A percentile compares a stretch with the other conserved stretches of the same genome.
Conservation (phyloP, 2,329 filamentous ascomycete genomes). For the Beauveria varroae region DNA sequence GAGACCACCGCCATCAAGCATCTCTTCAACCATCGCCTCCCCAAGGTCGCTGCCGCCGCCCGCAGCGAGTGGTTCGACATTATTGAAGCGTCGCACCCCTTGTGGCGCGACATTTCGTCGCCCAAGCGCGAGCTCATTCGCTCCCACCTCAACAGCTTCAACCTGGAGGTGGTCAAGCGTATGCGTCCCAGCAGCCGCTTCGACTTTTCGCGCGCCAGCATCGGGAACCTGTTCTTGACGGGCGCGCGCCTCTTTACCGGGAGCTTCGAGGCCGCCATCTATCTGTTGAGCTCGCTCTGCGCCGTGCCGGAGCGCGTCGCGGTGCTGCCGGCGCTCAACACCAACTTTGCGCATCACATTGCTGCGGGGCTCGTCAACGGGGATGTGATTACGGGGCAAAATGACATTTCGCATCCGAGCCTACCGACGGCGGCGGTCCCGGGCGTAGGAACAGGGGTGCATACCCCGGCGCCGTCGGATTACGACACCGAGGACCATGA, state of each 20-base stretch:
- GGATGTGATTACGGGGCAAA: conserved; percentile 78
- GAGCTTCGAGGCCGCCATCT: conserved; percentile 87
- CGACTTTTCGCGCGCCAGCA: conserved; percentile 67
- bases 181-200: conserved; percentile 66
- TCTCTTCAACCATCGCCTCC: conserved; percentile 82
- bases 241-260: conserved; percentile 87
- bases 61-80: conserved; percentile 80
- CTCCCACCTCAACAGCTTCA: conserved; percentile 67
- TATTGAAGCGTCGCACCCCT: conserved; percentile 68
- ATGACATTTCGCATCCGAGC: conserved; percentile 81
- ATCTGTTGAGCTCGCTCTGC: conserved; percentile 80
- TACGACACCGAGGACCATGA: conserved; percentile 51
- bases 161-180: conserved; percentile 71
- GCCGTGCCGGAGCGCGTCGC: conserved; percentile 68
- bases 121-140: conserved; percentile 71
- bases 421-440: conserved; percentile 45
- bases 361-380: conserved; percentile 73
- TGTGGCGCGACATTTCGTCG: conserved; percentile 66
- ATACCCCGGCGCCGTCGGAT: conserved; percentile 28
- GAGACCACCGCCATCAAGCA: conserved; percentile 70
- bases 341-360: conserved; percentile 93
- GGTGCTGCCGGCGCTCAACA: conserved; percentile 86
- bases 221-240: conserved; percentile 74
- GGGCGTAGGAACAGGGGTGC: conserved; percentile 17
- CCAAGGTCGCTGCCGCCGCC: conserved; percentile 50